Conservation (phyloP, 768 basidiomycete genomes). For the Hebeloma cylindrosporum region DNA sequence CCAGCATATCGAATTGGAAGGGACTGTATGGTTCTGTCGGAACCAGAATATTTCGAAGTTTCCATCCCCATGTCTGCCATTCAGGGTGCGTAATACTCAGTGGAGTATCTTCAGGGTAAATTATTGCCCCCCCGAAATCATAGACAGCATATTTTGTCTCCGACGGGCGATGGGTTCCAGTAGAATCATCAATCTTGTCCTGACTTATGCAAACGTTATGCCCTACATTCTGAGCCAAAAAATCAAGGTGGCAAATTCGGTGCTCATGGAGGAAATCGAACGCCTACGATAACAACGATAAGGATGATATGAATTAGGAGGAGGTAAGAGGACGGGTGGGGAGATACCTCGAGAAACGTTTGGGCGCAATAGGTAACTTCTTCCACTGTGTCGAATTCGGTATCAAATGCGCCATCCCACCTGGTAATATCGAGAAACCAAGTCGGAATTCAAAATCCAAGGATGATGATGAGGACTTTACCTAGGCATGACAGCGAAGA, state of each 20-base stretch:
- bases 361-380: constrained; percentile 2
- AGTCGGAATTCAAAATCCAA: no score
- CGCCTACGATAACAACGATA: background rate
- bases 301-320: no score
- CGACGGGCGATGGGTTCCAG: background rate
- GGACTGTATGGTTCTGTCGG: no score
- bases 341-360: constrained; percentile 3
- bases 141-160: constrained; percentile 6
- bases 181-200: background rate
- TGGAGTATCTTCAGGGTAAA: background rate
- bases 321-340: no score
- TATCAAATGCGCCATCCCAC: constrained; percentile 1
- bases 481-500: constrained; percentile 22
- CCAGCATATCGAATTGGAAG: no score
- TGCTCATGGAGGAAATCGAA: constrained; percentile 17
- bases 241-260: constrained; percentile 16
- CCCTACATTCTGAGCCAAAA: constrained; percentile 13
- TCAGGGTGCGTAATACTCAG: no score
- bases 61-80: no score
- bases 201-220: constrained; percentile 10
- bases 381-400: constrained; percentile 2
- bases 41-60: background rate
- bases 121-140: constrained; percentile 9
- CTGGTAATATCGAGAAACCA: background rate
- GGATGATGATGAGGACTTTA: background rate